Percentiles rank a stretch among this genome's conserved stretches.
These are phyloP conservation scores for Heterobasidion parviporum DNA, from an alignment of 1,284 basidiomycete genomes.

Conservation along the genomic window DNA sequence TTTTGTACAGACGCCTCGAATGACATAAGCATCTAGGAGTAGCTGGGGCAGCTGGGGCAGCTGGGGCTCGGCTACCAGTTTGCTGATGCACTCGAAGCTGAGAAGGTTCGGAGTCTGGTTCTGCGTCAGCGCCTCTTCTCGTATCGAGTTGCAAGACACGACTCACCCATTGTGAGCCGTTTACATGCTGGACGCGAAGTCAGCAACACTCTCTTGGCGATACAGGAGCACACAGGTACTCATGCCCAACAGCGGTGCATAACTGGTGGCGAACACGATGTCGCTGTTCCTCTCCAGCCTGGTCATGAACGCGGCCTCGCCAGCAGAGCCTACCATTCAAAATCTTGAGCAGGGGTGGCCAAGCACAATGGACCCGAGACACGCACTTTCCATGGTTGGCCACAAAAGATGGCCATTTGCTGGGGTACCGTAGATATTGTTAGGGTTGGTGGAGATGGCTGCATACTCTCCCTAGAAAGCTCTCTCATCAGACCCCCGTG, in stretches of 20 bases:
- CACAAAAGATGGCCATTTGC: slow-evolving; percentile 45
- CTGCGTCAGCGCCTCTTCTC: background rate
- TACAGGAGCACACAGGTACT: slow-evolving; percentile 10
- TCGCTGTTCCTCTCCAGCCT: slow-evolving; percentile 53
- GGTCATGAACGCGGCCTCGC: slow-evolving; percentile 70
- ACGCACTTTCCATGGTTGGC: slow-evolving; percentile 48
- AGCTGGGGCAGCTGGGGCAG: too few relatives aligned
- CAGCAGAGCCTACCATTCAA: slow-evolving; percentile 26
- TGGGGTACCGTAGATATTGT: slow-evolving; percentile 41
- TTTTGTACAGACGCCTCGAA: too few relatives aligned
- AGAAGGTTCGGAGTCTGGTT: slow-evolving; percentile 54
- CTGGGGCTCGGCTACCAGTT: too few relatives aligned
- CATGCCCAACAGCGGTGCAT: slow-evolving; percentile 56
- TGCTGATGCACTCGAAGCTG: slow-evolving; percentile 42
- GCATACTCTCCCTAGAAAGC: slow-evolving; percentile 59
- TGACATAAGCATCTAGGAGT: too few relatives aligned
- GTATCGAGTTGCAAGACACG: background rate
- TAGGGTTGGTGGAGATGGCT: slow-evolving; percentile 53
- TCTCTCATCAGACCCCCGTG: background rate
- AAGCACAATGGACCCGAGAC: too few relatives aligned
- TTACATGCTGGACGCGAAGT: slow-evolving; percentile 35
- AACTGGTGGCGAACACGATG: slow-evolving; percentile 57
- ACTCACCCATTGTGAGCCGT: slow-evolving; percentile 45
- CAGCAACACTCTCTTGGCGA: background rate
- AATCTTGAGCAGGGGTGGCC: too few relatives aligned